These are phyloP conservation scores for Boechera retrofracta DNA, from an alignment of 345 rosid species.

Conservation along the genomic window DNA sequence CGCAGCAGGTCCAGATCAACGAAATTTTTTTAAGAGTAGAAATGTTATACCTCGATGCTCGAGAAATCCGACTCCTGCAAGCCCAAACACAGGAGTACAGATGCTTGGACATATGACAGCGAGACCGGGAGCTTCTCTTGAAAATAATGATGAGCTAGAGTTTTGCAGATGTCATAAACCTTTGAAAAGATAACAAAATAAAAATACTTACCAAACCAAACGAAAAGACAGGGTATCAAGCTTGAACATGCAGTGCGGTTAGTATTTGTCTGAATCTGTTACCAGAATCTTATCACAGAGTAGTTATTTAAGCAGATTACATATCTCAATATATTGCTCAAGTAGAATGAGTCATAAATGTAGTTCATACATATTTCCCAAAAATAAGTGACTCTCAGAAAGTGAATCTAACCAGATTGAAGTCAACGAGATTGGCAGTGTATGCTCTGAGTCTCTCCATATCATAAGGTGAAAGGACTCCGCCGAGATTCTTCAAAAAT, in stretches of 20 bases:
- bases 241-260: background rate
- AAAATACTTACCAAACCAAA: constrained; percentile 14
- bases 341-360: constrained; percentile 41
- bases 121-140: constrained; percentile 83
- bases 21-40: background rate
- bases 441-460: constrained; percentile 79
- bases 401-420: constrained; percentile 60
- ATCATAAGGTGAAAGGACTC: constrained; percentile 65
- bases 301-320: constrained; percentile 7
- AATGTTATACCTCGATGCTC: constrained; percentile 64
- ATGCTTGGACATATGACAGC: constrained; percentile 76
- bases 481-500: constrained; percentile 57
- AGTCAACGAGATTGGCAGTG: constrained; percentile 76
- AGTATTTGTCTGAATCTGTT: background rate
- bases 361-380: background rate
- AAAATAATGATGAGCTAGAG: constrained; percentile 76
- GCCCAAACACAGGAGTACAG: constrained; percentile 83
- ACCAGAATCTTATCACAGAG: constrained; percentile 3
- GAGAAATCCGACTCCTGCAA: constrained; percentile 75
- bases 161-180: constrained; percentile 69
- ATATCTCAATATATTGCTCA: constrained; percentile 51
- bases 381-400: background rate
- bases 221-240: background rate
- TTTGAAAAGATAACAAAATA: constrained; percentile 29
- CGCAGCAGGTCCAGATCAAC: background rate